Evolutionary conservation across 202 grass and related monocot species (phyloP), one percentile per base, ranked within the genome.

Genomic region (Musa balbisiana): DNA sequence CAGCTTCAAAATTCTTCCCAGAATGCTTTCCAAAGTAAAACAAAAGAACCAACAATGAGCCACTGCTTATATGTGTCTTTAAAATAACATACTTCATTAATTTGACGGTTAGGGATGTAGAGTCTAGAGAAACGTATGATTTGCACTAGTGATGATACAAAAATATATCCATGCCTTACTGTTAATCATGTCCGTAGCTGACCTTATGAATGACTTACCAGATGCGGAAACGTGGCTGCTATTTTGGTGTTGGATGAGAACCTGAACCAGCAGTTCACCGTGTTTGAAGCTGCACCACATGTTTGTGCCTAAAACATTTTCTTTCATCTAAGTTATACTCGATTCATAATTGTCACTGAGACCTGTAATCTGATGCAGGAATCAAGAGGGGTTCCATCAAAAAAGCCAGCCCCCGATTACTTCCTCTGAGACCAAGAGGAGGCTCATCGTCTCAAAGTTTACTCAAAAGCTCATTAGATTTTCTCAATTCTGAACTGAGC

Each of bases 191-290:
- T 43, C 64, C 33, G 3, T 33, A 21, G 11, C 23, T 66, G 13
- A 66, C 64, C 27, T 67, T 17, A 67, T 29, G 27, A 33, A 67
- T 15, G 9, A 63, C 12, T 71, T 85, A 43, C 12, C 76, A 99
- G 95, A 83, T 99, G 95, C 80, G 95, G 95, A 66, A 99, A 99
- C 87, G 91, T 99, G 49, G 95, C 95, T 85, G 95, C 95, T 81
- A 99, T 99, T 78, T 87, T 99, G 21, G 95, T 92, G 87, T 81
- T 99, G 84, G 91, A 92, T 63, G 91, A 95, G 89, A 99, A 92
- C 83, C 80, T 99, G 51, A 85, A 85, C 75, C 92, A 95, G 80
- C 72, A 95, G 78, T 99, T 99, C 64, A 81, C 89, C 1, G 95
- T 99, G 50, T 99, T 99, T 82, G 95, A 99, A 84, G 91, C 95